phyloP scores from a whole-genome alignment of 257 asterid genomes.

The Ballota nigra region DNA sequence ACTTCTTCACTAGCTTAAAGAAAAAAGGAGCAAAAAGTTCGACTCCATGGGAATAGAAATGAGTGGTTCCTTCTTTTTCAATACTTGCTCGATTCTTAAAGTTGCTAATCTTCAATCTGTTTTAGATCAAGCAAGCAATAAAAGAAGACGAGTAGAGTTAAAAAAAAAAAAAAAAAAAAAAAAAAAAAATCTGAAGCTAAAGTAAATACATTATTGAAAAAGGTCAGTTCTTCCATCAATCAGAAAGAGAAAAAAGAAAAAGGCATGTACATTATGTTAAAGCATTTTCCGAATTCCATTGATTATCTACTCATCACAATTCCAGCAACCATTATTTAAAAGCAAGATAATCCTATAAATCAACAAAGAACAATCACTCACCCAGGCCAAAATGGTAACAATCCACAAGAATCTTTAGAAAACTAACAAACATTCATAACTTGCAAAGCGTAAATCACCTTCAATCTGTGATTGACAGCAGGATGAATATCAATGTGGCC shows the following conservation, averaged over 20 bases:
- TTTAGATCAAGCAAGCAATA: background rate
- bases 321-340: background rate
- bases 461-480: slow-evolving; percentile 82
- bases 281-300: background rate
- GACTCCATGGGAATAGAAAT: background rate
- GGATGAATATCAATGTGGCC: slow-evolving; percentile 77
- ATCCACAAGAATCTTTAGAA: background rate
- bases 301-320: background rate
- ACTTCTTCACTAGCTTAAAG: slow-evolving; percentile 6
- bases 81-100: background rate
- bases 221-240: background rate
- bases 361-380: background rate
- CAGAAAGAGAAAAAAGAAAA: background rate
- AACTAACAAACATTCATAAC: background rate
- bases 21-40: background rate
- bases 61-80: background rate
- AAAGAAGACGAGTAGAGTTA: too few relatives aligned
- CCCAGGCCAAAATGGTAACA: background rate
- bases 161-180: too few relatives aligned
- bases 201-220: background rate
- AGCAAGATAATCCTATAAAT: background rate
- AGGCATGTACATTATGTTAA: background rate
- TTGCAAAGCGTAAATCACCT: slow-evolving; percentile 36
- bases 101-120: background rate
- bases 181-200: background rate